phyloP scores from a whole-genome alignment of 805 yeast species.

The Schizosaccharomyces osmophilus region DNA sequence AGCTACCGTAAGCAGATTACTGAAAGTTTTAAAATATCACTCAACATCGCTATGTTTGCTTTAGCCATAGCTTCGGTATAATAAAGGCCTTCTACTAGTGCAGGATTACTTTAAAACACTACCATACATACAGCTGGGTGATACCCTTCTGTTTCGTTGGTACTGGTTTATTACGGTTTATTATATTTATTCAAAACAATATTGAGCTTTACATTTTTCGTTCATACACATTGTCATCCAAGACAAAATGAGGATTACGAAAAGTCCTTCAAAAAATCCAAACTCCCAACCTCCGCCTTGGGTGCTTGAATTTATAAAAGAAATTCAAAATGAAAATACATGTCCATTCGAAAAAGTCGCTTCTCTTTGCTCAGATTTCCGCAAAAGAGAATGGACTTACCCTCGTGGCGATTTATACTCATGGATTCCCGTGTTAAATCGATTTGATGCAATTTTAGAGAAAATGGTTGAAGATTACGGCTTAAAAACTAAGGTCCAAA shows the following conservation, averaged over 20 bases:
- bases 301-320: not conserved
- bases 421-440: slow-evolving; percentile 56
- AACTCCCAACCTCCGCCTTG: not conserved
- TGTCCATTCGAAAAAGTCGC: not conserved
- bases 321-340: not conserved
- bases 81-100: too few relatives aligned
- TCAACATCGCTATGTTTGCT: too few relatives aligned
- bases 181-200: not conserved
- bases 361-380: not conserved
- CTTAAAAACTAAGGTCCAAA: slow-evolving; percentile 20
- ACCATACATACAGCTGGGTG: not conserved
- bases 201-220: not conserved
- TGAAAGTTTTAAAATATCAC: too few relatives aligned
- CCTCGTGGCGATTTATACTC: slow-evolving; percentile 46
- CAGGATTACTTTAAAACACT: not conserved
- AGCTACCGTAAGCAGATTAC: too few relatives aligned
- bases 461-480: slow-evolving; percentile 28
- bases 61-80: too few relatives aligned
- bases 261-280: not conserved
- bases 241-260: not conserved
- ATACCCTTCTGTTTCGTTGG: not conserved
- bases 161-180: not conserved
- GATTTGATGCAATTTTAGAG: slow-evolving; percentile 46
- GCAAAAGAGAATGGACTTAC: slow-evolving; percentile 24
- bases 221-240: not conserved